Evolutionary conservation across 306 rosid genomes (phyloP).

Genomic region (Prunus davidiana): DNA sequence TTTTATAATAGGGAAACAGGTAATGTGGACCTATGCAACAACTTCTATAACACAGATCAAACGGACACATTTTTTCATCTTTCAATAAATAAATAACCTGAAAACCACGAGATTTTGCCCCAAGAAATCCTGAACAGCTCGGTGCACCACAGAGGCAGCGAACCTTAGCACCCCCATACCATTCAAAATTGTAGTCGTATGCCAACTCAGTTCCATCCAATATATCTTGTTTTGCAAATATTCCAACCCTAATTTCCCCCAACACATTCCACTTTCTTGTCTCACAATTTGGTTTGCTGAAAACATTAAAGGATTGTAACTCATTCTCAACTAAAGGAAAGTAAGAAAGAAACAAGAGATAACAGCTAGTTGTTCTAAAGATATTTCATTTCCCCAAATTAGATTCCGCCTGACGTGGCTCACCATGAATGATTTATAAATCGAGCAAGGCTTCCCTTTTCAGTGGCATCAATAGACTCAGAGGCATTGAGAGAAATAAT

Average conservation of each 20-base stretch:
- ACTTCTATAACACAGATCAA: not conserved
- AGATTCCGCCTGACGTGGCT: conserved; percentile 29
- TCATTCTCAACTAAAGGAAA: conserved; percentile 31
- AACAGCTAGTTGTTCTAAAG: not conserved
- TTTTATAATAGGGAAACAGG: not conserved
- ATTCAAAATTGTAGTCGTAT: conserved; percentile 92
- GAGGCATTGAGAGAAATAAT: conserved; percentile 85
- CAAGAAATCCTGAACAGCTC: conserved; percentile 90
- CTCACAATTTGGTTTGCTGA: conserved; percentile 93
- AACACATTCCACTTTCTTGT: conserved; percentile 95
- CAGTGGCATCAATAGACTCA: conserved; percentile 94
- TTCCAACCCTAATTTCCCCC: conserved; percentile 97
- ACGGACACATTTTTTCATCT: not conserved
- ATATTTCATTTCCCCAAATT: conserved; percentile 5
- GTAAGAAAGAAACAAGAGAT: not conserved
- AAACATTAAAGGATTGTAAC: conserved; percentile 33
- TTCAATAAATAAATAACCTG: conserved; percentile 44
- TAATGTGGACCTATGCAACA: not conserved
- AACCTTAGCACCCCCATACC: conserved; percentile 97
- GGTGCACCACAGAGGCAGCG: conserved; percentile 95
- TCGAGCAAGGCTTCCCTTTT: conserved; percentile 90
- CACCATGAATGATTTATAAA: conserved; percentile 98
- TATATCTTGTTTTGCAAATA: conserved; percentile 89
- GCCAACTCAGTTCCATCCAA: conserved; percentile 78
- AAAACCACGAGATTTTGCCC: conserved; percentile 97